These are phyloP conservation scores for Phytophthora multivora DNA, from an alignment of 352 stramenopile species.

Conservation along the genomic window DNA sequence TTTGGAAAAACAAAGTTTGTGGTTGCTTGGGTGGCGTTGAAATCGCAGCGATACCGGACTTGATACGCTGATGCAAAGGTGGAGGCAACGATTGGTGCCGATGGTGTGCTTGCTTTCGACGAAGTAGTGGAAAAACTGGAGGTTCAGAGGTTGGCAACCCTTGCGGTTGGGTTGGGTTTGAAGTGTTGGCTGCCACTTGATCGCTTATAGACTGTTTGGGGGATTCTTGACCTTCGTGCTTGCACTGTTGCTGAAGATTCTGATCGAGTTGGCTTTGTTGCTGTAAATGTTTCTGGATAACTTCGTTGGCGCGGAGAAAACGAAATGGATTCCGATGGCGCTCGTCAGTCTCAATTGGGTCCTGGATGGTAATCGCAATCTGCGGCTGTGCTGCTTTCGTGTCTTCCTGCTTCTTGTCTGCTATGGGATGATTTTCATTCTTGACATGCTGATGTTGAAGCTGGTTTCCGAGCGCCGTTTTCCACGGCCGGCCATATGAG, in stretches of 20 bases:
- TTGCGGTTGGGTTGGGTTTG: background rate
- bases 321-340: slow-evolving; percentile 6
- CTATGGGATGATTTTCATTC: slow-evolving; percentile 3
- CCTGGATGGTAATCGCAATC: slow-evolving; percentile 22
- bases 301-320: slow-evolving; percentile 19
- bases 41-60: background rate
- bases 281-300: slow-evolving; percentile 15
- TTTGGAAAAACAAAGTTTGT: slow-evolving; percentile 34
- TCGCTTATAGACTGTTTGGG: background rate
- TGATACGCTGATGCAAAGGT: slow-evolving; percentile 7
- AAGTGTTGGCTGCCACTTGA: background rate
- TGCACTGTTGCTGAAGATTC: slow-evolving; percentile 2
- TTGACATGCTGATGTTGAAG: slow-evolving; percentile 26
- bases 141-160: background rate
- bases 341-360: background rate
- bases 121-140: slow-evolving; percentile 16
- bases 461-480: slow-evolving; percentile 27
- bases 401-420: slow-evolving; percentile 1
- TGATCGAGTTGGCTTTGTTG: slow-evolving; percentile 4
- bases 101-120: slow-evolving; percentile 21
- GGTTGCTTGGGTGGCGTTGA: slow-evolving; percentile 17
- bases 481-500: slow-evolving; percentile 24
- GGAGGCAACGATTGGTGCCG: slow-evolving; percentile 21
- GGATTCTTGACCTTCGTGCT: background rate
- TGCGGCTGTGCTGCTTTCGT: slow-evolving; percentile 5